phyloP scores from a whole-genome alignment of 768 basidiomycete species.

The Mycena latifolia region DNA sequence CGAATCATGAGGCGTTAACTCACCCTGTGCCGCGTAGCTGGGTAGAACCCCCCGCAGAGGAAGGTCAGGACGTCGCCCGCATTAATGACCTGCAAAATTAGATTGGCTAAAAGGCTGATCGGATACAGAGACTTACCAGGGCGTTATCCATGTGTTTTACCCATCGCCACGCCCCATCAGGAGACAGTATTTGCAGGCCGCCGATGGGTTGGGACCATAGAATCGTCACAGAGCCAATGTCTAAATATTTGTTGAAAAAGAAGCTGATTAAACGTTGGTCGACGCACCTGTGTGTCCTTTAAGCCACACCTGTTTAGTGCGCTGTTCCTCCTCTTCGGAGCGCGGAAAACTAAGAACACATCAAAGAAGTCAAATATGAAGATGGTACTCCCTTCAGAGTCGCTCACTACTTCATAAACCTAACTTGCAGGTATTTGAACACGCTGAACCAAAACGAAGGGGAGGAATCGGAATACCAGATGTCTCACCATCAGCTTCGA shows the following conservation, averaged over 20 bases:
- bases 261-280: not conserved
- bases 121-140: constrained; percentile 43
- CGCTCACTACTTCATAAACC: constrained; percentile 64
- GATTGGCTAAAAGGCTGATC: not conserved
- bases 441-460: not conserved
- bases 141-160: constrained; percentile 61
- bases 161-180: constrained; percentile 58
- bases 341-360: constrained; percentile 52
- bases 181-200: constrained; percentile 58
- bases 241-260: constrained; percentile 40
- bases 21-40: constrained; percentile 59
- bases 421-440: constrained; percentile 41
- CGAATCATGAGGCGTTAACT: not conserved
- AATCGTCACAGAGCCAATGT: constrained; percentile 58
- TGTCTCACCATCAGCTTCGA: constrained; percentile 50
- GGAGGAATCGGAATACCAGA: constrained; percentile 42
- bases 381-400: too few relatives aligned
- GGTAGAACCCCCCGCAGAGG: constrained; percentile 61
- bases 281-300: constrained; percentile 61
- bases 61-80: constrained; percentile 63
- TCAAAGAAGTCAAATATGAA: too few relatives aligned
- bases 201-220: constrained; percentile 64
- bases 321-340: constrained; percentile 54
- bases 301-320: constrained; percentile 61
- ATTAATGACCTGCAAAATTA: constrained; percentile 52